phyloP scores from a whole-genome alignment of 768 basidiomycete genomes.

The Phaeotremella fagi region DNA sequence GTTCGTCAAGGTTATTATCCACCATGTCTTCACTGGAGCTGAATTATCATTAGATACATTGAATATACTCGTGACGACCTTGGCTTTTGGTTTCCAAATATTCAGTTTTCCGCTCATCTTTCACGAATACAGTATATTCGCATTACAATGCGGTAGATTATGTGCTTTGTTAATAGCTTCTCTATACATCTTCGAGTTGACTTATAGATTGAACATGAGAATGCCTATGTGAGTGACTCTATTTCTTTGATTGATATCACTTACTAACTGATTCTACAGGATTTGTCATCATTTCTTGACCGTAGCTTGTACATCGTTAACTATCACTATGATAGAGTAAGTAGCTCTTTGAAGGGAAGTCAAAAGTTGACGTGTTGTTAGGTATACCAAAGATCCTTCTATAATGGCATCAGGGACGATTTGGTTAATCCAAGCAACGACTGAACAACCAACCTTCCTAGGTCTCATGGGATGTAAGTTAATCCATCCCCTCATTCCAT shows the following conservation, averaged over 20 bases:
- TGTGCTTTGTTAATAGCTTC: too few relatives aligned
- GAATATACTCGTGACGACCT: slow-evolving; percentile 26
- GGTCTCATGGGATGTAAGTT: slow-evolving; percentile 29
- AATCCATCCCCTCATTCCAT: too few relatives aligned
- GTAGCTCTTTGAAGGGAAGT: too few relatives aligned
- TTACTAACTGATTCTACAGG: too few relatives aligned
- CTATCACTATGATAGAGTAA: slow-evolving; percentile 28
- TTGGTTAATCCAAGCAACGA: slow-evolving; percentile 39
- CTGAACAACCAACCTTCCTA: slow-evolving; percentile 31
- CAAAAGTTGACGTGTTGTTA: slow-evolving; percentile 8
- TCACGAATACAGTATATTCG: too few relatives aligned
- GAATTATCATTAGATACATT: slow-evolving; percentile 32
- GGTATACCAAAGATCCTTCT: slow-evolving; percentile 4
- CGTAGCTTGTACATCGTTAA: slow-evolving; percentile 24
- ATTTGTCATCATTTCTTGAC: slow-evolving; percentile 32
- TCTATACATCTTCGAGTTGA: slow-evolving; percentile 31
- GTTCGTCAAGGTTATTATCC: too few relatives aligned
- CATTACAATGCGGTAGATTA: too few relatives aligned
- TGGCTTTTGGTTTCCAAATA: slow-evolving; percentile 28
- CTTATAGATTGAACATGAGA: slow-evolving; percentile 31
- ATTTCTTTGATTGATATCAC: too few relatives aligned
- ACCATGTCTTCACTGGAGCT: too few relatives aligned
- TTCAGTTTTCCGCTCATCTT: slow-evolving; percentile 15
- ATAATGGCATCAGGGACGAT: slow-evolving; percentile 18
- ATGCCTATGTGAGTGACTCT: slow-evolving; percentile 25